Percentiles rank a stretch among this genome's conserved stretches.
These are phyloP conservation scores for Trichoderma aggressivum DNA, from an alignment of 2,329 filamentous ascomycete species.

Conservation along the genomic window DNA sequence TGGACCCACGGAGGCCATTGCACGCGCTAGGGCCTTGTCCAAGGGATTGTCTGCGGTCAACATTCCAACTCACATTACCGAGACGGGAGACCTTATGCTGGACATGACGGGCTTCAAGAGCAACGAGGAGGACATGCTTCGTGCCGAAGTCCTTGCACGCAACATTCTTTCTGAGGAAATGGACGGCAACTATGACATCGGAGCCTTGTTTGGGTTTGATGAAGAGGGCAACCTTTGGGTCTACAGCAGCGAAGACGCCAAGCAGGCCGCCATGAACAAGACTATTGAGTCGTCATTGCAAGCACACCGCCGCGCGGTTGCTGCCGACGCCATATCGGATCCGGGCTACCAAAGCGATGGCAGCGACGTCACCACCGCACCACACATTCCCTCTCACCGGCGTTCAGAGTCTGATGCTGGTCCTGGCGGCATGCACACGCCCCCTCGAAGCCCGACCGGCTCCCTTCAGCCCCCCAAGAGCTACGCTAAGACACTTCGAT, in stretches of 20 bases:
- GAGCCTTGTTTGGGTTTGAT: slow-evolving; percentile 89
- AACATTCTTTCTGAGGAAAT: slow-evolving; percentile 91
- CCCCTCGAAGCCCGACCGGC: slow-evolving; percentile 66
- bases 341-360: slow-evolving; percentile 95
- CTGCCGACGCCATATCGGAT: slow-evolving; percentile 82
- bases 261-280: slow-evolving; percentile 75
- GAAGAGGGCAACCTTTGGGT: slow-evolving; percentile 99
- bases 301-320: slow-evolving; percentile 47
- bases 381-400: slow-evolving; percentile 49
- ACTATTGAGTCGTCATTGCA: slow-evolving; percentile 51
- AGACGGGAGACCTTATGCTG: slow-evolving; percentile 90
- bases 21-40: slow-evolving; percentile 79
- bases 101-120: slow-evolving; percentile 98
- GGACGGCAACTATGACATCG: slow-evolving; percentile 94
- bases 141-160: slow-evolving; percentile 88
- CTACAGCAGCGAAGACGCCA: slow-evolving; percentile 95
- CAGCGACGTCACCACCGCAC: slow-evolving; percentile 55
- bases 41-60: slow-evolving; percentile 85
- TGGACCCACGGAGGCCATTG: slow-evolving; percentile 70
- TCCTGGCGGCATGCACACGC: slow-evolving; percentile 54
- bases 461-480: slow-evolving; percentile 70
- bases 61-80: slow-evolving; percentile 89
- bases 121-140: slow-evolving; percentile 85
- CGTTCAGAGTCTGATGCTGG: slow-evolving; percentile 66
- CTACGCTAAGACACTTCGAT: slow-evolving; percentile 91